phyloP scores from a whole-genome alignment of 306 rosid genomes.

The Hippophae tibetana region DNA sequence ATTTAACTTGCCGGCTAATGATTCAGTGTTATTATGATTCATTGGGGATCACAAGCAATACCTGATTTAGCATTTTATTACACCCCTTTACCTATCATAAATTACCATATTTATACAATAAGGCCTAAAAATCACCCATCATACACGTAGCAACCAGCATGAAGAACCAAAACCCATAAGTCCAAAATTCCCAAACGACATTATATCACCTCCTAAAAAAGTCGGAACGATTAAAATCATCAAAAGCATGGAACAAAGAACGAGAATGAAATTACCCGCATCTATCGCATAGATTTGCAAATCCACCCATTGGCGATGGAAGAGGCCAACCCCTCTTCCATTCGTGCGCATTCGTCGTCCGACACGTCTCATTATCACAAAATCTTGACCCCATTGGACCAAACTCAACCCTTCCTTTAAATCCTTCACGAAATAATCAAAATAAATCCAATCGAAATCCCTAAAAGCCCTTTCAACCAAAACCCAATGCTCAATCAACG shows the following conservation, averaged over 20 bases:
- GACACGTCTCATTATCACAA: slow-evolving; percentile 58
- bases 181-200: slow-evolving; percentile 24
- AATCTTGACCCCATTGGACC: slow-evolving; percentile 57
- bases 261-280: slow-evolving; percentile 64
- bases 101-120: not conserved
- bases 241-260: not conserved
- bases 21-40: too few relatives aligned
- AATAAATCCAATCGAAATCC: slow-evolving; percentile 39
- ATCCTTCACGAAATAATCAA: slow-evolving; percentile 8
- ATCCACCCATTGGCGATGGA: slow-evolving; percentile 65
- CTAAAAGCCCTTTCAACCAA: slow-evolving; percentile 36
- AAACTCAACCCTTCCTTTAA: slow-evolving; percentile 26
- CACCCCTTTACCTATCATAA: too few relatives aligned
- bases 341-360: slow-evolving; percentile 28
- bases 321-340: slow-evolving; percentile 90
- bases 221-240: slow-evolving; percentile 17
- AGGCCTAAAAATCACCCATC: slow-evolving; percentile 6
- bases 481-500: not conserved
- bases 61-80: too few relatives aligned
- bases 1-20: too few relatives aligned
- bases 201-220: slow-evolving; percentile 15
- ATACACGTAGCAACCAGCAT: slow-evolving; percentile 2
- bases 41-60: too few relatives aligned
- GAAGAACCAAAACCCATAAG: slow-evolving; percentile 7
- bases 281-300: slow-evolving; percentile 63